A percentile compares a stretch with the other conserved stretches of the same genome.
Evolutionary conservation across 139 green algal genomes (phyloP).

Genomic region (Micromonas pusilla): DNA sequence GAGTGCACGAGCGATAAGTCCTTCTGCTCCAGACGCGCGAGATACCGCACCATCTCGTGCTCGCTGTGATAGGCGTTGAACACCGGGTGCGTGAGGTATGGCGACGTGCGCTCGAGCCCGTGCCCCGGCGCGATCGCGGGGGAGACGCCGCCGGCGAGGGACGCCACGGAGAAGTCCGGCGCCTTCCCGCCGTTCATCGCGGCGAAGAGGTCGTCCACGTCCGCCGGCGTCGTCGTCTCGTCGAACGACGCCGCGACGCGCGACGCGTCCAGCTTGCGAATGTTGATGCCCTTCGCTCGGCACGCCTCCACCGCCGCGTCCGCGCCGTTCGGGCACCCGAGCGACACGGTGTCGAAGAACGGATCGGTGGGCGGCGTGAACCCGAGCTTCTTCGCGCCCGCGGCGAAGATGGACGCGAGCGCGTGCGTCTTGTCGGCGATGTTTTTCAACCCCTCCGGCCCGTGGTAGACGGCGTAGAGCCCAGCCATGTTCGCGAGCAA

Average conservation of each 20-base stretch:
- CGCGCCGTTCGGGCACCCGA: constrained; percentile 19
- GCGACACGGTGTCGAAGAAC: constrained; percentile 94
- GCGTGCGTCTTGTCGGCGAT: constrained; percentile 85
- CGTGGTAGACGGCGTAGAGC: constrained; percentile 84
- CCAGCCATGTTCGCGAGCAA: constrained; percentile 95
- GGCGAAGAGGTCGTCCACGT: constrained; percentile 82
- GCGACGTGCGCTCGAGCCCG: constrained; percentile 48
- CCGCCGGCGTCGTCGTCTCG: constrained; percentile 81
- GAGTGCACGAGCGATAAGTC: constrained; percentile 91
- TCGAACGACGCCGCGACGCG: constrained; percentile 77
- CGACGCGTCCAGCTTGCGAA: constrained; percentile 66
- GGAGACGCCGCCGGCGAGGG: too few species aligned
- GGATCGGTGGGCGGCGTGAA: constrained; percentile 33
- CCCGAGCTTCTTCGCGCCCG: constrained; percentile 69
- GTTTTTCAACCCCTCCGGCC: constrained; percentile 79
- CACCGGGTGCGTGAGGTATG: constrained; percentile 59
- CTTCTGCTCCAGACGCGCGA: constrained; percentile 92
- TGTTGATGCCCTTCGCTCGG: constrained; percentile 58
- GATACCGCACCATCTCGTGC: constrained; percentile 91
- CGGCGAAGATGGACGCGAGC: constrained; percentile 75
- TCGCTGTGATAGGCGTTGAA: constrained; percentile 79
- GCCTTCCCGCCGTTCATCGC: constrained; percentile 32
- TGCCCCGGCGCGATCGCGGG: constrained; percentile 55
- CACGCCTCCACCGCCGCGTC: constrained; percentile 25
- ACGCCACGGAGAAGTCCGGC: neutral